Percentiles rank a stretch among this genome's conserved stretches.
These are phyloP conservation scores for Tilletiaria anomala DNA, from an alignment of 1,284 basidiomycete species.

Conservation along the genomic window DNA sequence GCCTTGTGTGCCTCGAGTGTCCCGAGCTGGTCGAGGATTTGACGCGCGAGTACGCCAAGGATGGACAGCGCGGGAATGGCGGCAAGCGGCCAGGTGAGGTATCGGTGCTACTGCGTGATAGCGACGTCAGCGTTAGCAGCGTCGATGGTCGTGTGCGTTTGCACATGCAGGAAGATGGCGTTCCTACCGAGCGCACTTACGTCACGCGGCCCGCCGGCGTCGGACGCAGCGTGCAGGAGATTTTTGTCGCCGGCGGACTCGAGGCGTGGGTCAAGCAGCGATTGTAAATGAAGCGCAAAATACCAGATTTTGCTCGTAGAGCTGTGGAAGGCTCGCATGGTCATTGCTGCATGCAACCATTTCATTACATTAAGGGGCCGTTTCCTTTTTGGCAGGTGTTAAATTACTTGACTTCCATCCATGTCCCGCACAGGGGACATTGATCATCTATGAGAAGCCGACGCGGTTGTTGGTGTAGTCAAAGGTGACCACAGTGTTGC, in stretches of 20 bases:
- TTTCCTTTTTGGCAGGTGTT: no score
- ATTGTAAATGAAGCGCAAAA: no score
- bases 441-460: slow-evolving; percentile 41
- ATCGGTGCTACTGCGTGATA: slow-evolving; percentile 18
- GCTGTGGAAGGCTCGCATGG: no score
- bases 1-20: slow-evolving; percentile 82
- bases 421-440: no score
- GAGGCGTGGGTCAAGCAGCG: slow-evolving; percentile 35
- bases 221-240: slow-evolving; percentile 34
- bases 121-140: slow-evolving; percentile 1
- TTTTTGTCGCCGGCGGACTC: slow-evolving; percentile 33
- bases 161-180: no score
- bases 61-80: slow-evolving; percentile 52
- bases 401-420: no score
- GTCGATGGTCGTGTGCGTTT: background rate
- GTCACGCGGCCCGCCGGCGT: no score
- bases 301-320: no score
- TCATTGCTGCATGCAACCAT: no score
- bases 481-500: slow-evolving; percentile 38
- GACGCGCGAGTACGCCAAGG: slow-evolving; percentile 57
- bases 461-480: slow-evolving; percentile 39
- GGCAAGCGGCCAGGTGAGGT: slow-evolving; percentile 19
- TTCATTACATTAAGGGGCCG: no score
- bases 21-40: slow-evolving; percentile 76
- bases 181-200: no score